A percentile compares a stretch with the other conserved stretches of the same genome.
Conservation (phyloP, 2,329 filamentous ascomycete genomes). For the Dactylonectria macrodidyma region DNA sequence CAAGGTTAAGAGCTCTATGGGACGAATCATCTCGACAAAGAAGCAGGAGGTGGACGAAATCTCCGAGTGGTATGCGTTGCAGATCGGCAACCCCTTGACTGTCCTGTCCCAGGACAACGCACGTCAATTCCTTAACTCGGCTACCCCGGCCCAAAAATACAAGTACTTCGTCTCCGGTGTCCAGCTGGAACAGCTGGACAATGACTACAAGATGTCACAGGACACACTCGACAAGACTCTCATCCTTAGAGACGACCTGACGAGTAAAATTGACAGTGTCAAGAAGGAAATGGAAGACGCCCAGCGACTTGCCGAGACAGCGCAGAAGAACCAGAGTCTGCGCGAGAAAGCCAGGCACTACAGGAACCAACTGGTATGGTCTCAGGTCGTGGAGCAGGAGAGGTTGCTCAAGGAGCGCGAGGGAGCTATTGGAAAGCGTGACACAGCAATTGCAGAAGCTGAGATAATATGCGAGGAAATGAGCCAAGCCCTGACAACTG, state of each 20-base stretch:
- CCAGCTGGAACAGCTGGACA: constrained; percentile 91
- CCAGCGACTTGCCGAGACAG: constrained; percentile 73
- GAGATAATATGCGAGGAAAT: constrained; percentile 55
- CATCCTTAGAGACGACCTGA: constrained; percentile 55
- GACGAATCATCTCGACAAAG: constrained; percentile 83
- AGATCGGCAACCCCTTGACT: constrained; percentile 97
- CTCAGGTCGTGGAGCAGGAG: constrained; percentile 86
- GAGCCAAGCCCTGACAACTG: constrained; percentile 64
- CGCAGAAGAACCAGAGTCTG: constrained; percentile 77
- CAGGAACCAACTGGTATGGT: constrained; percentile 84
- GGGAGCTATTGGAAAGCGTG: constrained; percentile 46
- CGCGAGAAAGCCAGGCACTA: constrained; percentile 72
- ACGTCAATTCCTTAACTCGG: constrained; percentile 90
- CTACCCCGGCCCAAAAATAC: constrained; percentile 89
- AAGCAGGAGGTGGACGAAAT: constrained; percentile 93
- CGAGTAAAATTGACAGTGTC: constrained; percentile 51
- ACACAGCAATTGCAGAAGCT: constrained; percentile 45
- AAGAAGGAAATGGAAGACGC: constrained; percentile 70
- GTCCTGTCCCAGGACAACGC: constrained; percentile 96
- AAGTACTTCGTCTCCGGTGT: constrained; percentile 97
- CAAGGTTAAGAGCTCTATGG: constrained; percentile 84
- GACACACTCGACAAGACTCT: constrained; percentile 80
- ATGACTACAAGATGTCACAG: constrained; percentile 89
- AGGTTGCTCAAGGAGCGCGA: constrained; percentile 57
- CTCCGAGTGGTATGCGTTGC: constrained; percentile 91